Evolutionary conservation across 495 filamentous ascomycete genomes (phyloP), one percentile per base, ranked within the genome.

Genomic region (Annulohypoxylon maeteangense): DNA sequence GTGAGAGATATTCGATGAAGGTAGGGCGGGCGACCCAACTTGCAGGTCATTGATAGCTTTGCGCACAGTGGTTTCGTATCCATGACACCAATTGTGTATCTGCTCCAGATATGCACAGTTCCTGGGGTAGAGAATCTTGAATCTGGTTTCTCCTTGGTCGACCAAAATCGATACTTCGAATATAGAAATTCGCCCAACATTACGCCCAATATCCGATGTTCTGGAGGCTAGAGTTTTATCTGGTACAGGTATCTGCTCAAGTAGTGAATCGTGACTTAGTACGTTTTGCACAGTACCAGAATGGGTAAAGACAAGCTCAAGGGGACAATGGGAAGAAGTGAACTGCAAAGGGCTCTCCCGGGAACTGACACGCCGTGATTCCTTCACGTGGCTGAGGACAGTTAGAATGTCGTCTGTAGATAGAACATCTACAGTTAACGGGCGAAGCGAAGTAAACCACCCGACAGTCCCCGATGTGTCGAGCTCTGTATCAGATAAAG

Each of bases 261-360:
- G 85, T 0, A 92, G 79, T 4, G 87, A 85, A 55, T 89, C 88
- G 20, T 85, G 80, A 27, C 87, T 82, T 76, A 90, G 88, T 0
- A 92, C 72, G 62, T 89, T 86, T 55, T 90, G 88, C 65, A 88
- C 81, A 16, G 88, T 83, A 0, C 89, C 90, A 11, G 89, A 82
- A 67, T 92, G 92, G 70, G 90, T 91, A 76, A 93, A 91, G 1
- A 87, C 86, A 38, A 93, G 86, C 76, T 93, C 91, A 66, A 92
- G 86, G 5, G 90, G 90, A 76, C 82, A 87, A 53, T 85, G 80
- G 2, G 85, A 86, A 42, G 81, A 78, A 22, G 74, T 79, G 29
- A 83, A 83, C 3, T 79, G 72, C 1, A 81, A 79, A 34, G 88
- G 79, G 25, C 87, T 80, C 7, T 86, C 82, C 10, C 75, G 78